Evolutionary conservation across 441 rosid species (phyloP), one percentile per base, ranked within the genome.

Genomic region (Mallotus repandus): DNA sequence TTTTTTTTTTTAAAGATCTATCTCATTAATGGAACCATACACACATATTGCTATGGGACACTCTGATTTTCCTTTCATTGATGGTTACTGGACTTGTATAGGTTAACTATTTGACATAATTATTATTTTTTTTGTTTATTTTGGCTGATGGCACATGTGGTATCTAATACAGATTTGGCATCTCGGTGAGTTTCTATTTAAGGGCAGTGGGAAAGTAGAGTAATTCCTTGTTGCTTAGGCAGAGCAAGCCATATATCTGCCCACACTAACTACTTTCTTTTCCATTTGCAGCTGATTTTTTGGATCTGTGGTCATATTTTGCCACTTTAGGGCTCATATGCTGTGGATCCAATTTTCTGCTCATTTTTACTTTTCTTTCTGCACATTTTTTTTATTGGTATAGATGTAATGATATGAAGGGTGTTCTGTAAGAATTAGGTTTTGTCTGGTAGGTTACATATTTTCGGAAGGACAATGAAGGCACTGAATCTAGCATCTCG

Each of bases 81-180:
- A 74, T 69, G 63, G 65, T 70, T 63, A 50, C 63, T 73, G 80
- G 53, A 69, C n/a, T 19, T 75, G 72, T 79, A 62, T 58, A 63
- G 71, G 68, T 67, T 80, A 49, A 41, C 49, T 45, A 56, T 77
- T 18, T 70, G 55, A 60, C 59, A 49, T 66, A 57, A n/a, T 19
- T 61, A 22, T 71, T 32, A 52, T 73, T 72, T 25, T 25, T 29
- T 29, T 29, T 29, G 32, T 29, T 29, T 29, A 29, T 29, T 29
- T 29, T 29, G 32, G 73, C 80, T 76, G 74, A 84, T 77, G 57
- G 50, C 64, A 67, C 70, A 53, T 18, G 57, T 74, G 77, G 76
- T 81, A 75, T 71, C 68, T 73, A 77, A 76, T 60, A 77, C 86
- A 78, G 86, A 82, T 78, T 41, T 71, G 74, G 80, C 82, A 9